Evolutionary conservation across 257 asterid species (phyloP).

Genomic region (Solanum arcanum): DNA sequence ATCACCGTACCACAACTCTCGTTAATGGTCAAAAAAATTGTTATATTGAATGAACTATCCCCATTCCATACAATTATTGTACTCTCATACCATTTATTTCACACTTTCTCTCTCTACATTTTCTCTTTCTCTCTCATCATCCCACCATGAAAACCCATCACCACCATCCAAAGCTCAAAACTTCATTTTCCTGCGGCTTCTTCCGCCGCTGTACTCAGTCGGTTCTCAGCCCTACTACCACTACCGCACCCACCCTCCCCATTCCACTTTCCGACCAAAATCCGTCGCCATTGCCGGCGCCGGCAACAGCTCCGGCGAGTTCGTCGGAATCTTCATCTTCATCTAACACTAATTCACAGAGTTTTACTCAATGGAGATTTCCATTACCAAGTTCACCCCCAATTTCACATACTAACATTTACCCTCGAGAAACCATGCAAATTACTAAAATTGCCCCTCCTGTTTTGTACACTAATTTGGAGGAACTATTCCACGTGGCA

Average conservation of each 20-base stretch:
- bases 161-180: constrained; percentile 43
- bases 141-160: constrained; percentile 52
- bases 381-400: constrained; percentile 40
- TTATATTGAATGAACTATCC: background rate
- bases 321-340: constrained; percentile 58
- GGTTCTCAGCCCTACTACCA: constrained; percentile 64
- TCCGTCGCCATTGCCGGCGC: background rate
- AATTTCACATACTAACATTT: constrained; percentile 4
- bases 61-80: background rate
- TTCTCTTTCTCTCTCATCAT: background rate
- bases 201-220: constrained; percentile 74
- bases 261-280: background rate
- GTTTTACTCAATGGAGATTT: constrained; percentile 79
- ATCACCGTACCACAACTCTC: too few relatives aligned
- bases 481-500: constrained; percentile 47
- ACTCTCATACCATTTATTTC: background rate
- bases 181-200: constrained; percentile 61
- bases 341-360: constrained; percentile 67
- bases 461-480: constrained; percentile 19
- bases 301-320: constrained; percentile 3
- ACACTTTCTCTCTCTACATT: background rate
- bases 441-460: background rate
- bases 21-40: background rate
- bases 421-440: constrained; percentile 2
- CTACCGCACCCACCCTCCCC: constrained; percentile 64